These are phyloP conservation scores for Rhizopogon sp. DNA, from an alignment of 768 basidiomycete species.

Conservation along the genomic window DNA sequence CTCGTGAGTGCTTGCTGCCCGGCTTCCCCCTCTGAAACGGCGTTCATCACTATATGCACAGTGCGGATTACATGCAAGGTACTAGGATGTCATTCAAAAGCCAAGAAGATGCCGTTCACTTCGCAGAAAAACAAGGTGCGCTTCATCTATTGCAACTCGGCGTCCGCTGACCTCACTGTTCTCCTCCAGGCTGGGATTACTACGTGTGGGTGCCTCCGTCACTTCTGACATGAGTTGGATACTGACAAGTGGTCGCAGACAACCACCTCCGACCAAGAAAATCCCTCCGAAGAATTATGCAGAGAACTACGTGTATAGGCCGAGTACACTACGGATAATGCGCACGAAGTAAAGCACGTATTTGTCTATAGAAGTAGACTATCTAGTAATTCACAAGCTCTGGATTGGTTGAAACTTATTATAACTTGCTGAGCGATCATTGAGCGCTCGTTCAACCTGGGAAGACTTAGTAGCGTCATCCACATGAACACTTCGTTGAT, in stretches of 20 bases:
- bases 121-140: constrained; percentile 94
- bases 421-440: no score
- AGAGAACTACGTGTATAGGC: constrained; percentile 86
- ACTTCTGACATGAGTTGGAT: not conserved
- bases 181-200: constrained; percentile 81
- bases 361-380: constrained; percentile 5
- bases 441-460: no score
- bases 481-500: no score
- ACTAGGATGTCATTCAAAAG: constrained; percentile 77
- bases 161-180: constrained; percentile 1
- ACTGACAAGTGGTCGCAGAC: constrained; percentile 32
- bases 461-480: no score
- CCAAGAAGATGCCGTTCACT: constrained; percentile 89
- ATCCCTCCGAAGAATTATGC: constrained; percentile 86
- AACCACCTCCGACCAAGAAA: constrained; percentile 55
- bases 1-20: constrained; percentile 56
- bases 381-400: not conserved
- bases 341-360: constrained; percentile 79
- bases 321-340: constrained; percentile 73
- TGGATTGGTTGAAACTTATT: not conserved
- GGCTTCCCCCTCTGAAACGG: not conserved
- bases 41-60: constrained; percentile 22
- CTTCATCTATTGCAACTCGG: not conserved
- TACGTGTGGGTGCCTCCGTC: constrained; percentile 58
- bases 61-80: constrained; percentile 96